A percentile compares a stretch with the other conserved stretches of the same genome.
These are phyloP conservation scores for Juncus effusus DNA, from an alignment of 176 grass and related monocot genomes.

Conservation along the genomic window DNA sequence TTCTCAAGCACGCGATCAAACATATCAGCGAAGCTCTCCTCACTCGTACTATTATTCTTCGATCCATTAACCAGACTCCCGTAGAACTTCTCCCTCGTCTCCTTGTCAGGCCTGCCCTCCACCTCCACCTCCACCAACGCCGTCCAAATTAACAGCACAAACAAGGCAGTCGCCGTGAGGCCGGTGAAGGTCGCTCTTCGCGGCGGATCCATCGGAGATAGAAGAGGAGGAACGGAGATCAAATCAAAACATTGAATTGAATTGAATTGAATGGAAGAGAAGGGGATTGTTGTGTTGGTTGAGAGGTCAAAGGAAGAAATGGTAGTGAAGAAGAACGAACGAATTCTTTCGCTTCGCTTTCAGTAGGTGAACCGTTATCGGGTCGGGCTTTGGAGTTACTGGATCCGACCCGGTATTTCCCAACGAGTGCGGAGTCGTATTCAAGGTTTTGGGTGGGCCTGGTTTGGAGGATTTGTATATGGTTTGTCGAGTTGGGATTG, in stretches of 20 bases:
- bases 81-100: conserved; percentile 92
- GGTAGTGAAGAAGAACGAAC: not conserved
- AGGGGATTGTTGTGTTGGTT: not conserved
- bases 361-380: conserved; percentile 34
- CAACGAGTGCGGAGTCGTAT: not conserved
- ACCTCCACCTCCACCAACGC: conserved; percentile 15
- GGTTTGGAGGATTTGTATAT: conserved; percentile 15
- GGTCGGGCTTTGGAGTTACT: not conserved
- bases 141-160: not conserved
- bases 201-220: conserved; percentile 39
- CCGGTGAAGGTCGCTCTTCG: conserved; percentile 3
- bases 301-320: not conserved
- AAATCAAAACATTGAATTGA: too few relatives aligned
- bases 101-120: conserved; percentile 64
- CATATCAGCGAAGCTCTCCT: conserved; percentile 91
- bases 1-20: conserved; percentile 96
- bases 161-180: conserved; percentile 15
- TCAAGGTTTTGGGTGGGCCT: not conserved
- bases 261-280: not conserved
- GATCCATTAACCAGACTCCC: conserved; percentile 57
- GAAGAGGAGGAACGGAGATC: conserved; percentile 3
- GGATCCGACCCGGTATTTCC: conserved; percentile 11
- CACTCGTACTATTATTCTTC: conserved; percentile 48
- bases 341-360: not conserved
- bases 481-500: conserved; percentile 15